A percentile compares a stretch with the other conserved stretches of the same genome.
Conservation (phyloP, 169 alveolate species). For the Cryptosporidium andersoni region DNA sequence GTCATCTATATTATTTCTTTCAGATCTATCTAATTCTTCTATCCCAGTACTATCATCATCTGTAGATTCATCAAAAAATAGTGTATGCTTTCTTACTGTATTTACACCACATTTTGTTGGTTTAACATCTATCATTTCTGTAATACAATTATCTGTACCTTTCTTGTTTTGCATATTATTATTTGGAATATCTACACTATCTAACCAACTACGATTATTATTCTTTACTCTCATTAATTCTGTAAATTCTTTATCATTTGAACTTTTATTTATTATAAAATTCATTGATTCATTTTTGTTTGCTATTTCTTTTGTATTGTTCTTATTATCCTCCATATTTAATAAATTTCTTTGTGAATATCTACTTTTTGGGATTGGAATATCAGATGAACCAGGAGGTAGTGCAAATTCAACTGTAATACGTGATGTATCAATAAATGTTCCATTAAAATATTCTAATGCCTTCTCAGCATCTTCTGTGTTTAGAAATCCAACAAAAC, state of each 20-base stretch:
- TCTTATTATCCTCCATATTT: slow-evolving; percentile 64
- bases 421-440: slow-evolving; percentile 86
- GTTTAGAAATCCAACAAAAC: slow-evolving; percentile 87
- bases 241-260: neutral
- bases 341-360: slow-evolving; percentile 75
- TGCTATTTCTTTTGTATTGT: neutral
- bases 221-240: slow-evolving; percentile 18
- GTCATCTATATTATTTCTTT: slow-evolving; percentile 62
- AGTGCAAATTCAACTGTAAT: slow-evolving; percentile 85
- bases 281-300: slow-evolving; percentile 21
- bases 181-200: slow-evolving; percentile 29
- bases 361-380: slow-evolving; percentile 79
- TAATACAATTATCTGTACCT: neutral
- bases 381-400: slow-evolving; percentile 82
- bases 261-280: neutral
- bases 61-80: slow-evolving; percentile 44
- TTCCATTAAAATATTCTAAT: slow-evolving; percentile 83
- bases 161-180: neutral
- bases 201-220: slow-evolving; percentile 46
- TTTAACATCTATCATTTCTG: slow-evolving; percentile 24
- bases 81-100: slow-evolving; percentile 64
- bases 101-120: slow-evolving; percentile 69
- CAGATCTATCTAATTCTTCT: neutral
- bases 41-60: neutral
- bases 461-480: slow-evolving; percentile 84